Base-by-base conservation (phyloP, 306 rosid species). In the Amphicarpaea edgeworthii region DNA sequence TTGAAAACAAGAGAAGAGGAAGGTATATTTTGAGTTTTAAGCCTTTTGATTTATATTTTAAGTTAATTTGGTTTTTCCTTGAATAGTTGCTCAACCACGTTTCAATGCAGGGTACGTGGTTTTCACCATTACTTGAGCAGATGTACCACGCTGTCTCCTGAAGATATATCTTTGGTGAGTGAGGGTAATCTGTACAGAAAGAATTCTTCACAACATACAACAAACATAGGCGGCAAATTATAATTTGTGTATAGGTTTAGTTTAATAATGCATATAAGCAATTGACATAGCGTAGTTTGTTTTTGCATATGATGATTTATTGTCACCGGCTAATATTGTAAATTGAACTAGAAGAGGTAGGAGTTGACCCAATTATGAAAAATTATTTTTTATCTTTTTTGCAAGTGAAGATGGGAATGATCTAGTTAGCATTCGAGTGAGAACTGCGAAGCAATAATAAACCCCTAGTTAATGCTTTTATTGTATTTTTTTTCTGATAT, bases 81-180 rank as follows among this genome's bases (percentile, higher is more conserved):
- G 16, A 32, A 26, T 68, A 45, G 70, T 50, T 84, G 79, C 83
- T 78, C 77, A 82, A 49, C 68, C 45, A 24, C 63, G 37, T 79
- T 64, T 45, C 69, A 70, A 84, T 82, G 82, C 90, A 95, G 97
- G 90, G 79, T 68, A 37, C 83, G 92, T 57, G 82, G 84, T 65
- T 75, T 82, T 74, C 92, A 84, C 55, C 98, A 95, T 93, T 91
- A 90, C 90, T 84, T 91, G 83, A 90, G 91, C 66, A 87, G 68
- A 32, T 84, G 87, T 60, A 78, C 86, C 49, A 53, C 47, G 75
- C 46, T 93, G 75, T 80, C 93, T 23, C 83, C 91, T 11, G 89
- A 90, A 78, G 89, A 89, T 60, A 87, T 93, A 80, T 81, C 76
- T 23, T 83, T 89, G 80, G 76, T 93, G 70, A 85, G 65, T 68